Conservation (phyloP, 768 basidiomycete species). For the Auriscalpium microsporum region DNA sequence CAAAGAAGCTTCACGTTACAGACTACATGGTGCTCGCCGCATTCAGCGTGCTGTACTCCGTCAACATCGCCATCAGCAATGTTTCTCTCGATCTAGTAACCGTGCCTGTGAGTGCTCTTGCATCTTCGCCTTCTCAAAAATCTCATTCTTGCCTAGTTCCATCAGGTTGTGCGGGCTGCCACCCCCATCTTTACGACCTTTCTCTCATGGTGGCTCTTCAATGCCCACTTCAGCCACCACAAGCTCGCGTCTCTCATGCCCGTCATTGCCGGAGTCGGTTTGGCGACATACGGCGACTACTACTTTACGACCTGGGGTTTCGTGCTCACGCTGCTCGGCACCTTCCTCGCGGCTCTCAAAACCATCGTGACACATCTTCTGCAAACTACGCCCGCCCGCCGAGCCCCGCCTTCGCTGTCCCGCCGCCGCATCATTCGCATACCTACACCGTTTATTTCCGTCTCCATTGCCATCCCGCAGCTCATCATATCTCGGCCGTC, state of each 20-base stretch:
- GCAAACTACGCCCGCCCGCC: conserved; percentile 31
- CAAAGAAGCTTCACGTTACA: conserved; percentile 39
- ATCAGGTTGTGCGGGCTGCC: conserved; percentile 91
- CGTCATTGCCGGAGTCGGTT: conserved; percentile 82
- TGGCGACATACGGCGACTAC: conserved; percentile 96
- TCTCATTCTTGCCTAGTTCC: conserved; percentile 51
- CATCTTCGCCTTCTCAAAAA: background rate
- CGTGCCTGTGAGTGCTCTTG: conserved; percentile 56
- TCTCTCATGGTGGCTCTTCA: conserved; percentile 63
- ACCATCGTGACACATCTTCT: conserved; percentile 85
- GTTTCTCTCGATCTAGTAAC: conserved; percentile 83
- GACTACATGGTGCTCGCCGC: conserved; percentile 59
- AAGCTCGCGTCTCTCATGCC: conserved; percentile 74
- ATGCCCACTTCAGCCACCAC: conserved; percentile 44
- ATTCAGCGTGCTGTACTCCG: conserved; percentile 85
- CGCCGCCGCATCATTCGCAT: background rate
- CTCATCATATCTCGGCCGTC: conserved; percentile 17
- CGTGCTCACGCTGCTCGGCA: conserved; percentile 81
- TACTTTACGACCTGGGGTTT: conserved; percentile 83
- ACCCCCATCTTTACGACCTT: conserved; percentile 89
- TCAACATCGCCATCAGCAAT: conserved; percentile 95
- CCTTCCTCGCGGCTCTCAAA: conserved; percentile 86
- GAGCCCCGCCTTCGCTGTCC: conserved; percentile 12
- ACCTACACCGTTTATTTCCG: conserved; percentile 1
- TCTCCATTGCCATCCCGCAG: conserved; percentile 14